Evolutionary conservation across 75 land plant species (phyloP).

Genomic region (Selaginella tamariscina): DNA sequence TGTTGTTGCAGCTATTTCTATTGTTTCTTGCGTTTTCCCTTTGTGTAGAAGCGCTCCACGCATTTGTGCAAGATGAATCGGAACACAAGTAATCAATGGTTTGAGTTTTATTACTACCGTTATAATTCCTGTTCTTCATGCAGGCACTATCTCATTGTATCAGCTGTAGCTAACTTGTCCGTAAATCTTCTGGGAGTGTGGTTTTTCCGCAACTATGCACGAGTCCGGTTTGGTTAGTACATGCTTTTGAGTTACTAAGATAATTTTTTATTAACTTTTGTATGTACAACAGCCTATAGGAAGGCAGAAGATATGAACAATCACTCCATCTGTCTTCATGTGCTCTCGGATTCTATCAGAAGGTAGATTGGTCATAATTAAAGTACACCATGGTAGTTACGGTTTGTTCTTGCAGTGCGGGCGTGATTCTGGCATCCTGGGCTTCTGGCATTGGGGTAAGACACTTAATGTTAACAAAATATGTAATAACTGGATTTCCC

Average conservation of each 20-base stretch:
- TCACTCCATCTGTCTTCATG: constrained; percentile 90
- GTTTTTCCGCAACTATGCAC: constrained; percentile 92
- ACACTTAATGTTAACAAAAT: no score
- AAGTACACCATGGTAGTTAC: constrained; percentile 9
- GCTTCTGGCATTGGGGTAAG: constrained; percentile 77
- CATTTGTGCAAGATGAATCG: constrained; percentile 92
- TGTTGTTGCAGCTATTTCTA: constrained; percentile 92
- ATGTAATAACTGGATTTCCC: neutral
- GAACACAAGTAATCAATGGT: constrained; percentile 76
- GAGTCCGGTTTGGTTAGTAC: constrained; percentile 54
- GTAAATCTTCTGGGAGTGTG: constrained; percentile 93
- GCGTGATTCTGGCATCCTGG: constrained; percentile 90
- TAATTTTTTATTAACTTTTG: neutral
- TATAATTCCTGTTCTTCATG: neutral
- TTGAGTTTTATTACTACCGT: neutral
- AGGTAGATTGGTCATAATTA: constrained; percentile 36
- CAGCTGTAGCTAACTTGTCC: constrained; percentile 80
- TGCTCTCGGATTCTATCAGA: constrained; percentile 92
- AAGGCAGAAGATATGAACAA: constrained; percentile 91
- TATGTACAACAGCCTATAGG: constrained; percentile 50
- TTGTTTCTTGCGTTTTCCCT: constrained; percentile 87
- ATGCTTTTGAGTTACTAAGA: neutral
- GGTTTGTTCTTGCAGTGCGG: constrained; percentile 58
- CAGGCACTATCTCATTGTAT: constrained; percentile 91
- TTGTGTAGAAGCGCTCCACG: constrained; percentile 96